phyloP scores from a whole-genome alignment of 202 grass and related monocot genomes.

The Schoenoplectus tabernaemontani region DNA sequence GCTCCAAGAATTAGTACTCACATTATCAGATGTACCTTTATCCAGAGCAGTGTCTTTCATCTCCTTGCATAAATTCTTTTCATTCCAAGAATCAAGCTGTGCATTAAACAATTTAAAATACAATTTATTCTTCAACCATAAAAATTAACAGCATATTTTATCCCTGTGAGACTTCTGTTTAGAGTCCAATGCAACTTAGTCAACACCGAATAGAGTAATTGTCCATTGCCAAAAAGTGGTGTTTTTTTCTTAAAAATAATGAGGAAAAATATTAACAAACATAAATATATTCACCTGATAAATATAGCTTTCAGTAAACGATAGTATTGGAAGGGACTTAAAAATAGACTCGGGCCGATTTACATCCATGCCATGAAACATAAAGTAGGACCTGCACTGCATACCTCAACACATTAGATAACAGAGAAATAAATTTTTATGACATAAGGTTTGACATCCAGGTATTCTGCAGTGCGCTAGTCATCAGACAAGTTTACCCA shows the following conservation, averaged over 20 bases:
- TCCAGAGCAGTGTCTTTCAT: conserved; percentile 15
- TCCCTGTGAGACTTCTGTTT: background rate
- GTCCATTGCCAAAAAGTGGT: background rate
- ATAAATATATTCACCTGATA: conserved; percentile 67
- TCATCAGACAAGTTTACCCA: background rate
- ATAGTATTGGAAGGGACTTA: conserved; percentile 78
- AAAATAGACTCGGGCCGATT: conserved; percentile 54
- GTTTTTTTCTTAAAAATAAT: background rate
- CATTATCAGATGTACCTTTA: conserved; percentile 29
- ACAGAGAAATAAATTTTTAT: conserved; percentile 11
- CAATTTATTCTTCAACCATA: conserved; percentile 12
- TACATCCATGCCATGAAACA: conserved; percentile 78
- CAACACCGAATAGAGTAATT: background rate
- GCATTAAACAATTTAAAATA: conserved; percentile 24
- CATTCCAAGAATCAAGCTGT: conserved; percentile 89
- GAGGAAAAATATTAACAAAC: background rate
- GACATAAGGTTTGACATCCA: background rate
- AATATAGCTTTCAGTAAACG: conserved; percentile 89
- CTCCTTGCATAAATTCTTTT: conserved; percentile 42
- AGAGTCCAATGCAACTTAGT: background rate
- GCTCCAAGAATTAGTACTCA: background rate
- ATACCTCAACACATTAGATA: conserved; percentile 27
- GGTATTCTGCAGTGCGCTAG: background rate
- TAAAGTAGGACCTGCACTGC: conserved; percentile 92
- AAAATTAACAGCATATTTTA: background rate